Conservation (phyloP, 108 stramenopile genomes). For the Pseudonitzschia delicatissima region DNA sequence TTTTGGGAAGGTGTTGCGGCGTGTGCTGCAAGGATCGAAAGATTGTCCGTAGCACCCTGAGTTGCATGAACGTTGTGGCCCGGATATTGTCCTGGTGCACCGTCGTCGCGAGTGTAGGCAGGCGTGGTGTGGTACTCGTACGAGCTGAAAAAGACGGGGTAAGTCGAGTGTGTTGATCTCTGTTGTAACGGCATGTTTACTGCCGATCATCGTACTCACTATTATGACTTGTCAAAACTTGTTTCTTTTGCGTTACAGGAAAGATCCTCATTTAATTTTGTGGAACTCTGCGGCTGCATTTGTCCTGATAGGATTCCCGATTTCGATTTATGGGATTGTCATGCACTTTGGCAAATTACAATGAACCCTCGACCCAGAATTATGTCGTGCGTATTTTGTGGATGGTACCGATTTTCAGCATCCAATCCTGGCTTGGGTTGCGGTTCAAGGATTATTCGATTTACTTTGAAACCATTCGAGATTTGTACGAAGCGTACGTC, state of each 20-base stretch:
- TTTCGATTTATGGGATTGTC: constrained; percentile 81
- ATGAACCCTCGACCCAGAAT: constrained; percentile 81
- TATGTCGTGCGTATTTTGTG: constrained; percentile 88
- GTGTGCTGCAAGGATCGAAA: constrained; percentile 24
- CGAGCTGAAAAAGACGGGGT: constrained; percentile 79
- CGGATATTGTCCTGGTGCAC: constrained; percentile 62
- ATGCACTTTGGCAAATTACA: constrained; percentile 88
- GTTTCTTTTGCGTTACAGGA: constrained; percentile 28
- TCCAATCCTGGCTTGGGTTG: constrained; percentile 90
- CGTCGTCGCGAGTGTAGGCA: constrained; percentile 47
- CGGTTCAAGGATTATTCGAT: constrained; percentile 77
- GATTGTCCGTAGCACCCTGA: constrained; percentile 45
- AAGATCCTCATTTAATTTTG: constrained; percentile 83
- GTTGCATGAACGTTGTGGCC: constrained; percentile 75
- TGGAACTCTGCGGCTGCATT: constrained; percentile 90
- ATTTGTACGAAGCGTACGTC: constrained; percentile 92
- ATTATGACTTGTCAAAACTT: background rate
- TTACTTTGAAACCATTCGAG: constrained; percentile 80
- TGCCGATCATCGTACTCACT: background rate
- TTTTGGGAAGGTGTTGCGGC: background rate
- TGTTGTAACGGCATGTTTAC: background rate
- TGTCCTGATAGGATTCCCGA: constrained; percentile 87
- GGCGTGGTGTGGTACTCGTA: constrained; percentile 78
- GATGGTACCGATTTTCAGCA: constrained; percentile 93
- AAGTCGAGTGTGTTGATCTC: constrained; percentile 11